Percentiles rank a stretch among this genome's conserved stretches.
Conservation (phyloP, 495 filamentous ascomycete species). For the Penicillium manginii region DNA sequence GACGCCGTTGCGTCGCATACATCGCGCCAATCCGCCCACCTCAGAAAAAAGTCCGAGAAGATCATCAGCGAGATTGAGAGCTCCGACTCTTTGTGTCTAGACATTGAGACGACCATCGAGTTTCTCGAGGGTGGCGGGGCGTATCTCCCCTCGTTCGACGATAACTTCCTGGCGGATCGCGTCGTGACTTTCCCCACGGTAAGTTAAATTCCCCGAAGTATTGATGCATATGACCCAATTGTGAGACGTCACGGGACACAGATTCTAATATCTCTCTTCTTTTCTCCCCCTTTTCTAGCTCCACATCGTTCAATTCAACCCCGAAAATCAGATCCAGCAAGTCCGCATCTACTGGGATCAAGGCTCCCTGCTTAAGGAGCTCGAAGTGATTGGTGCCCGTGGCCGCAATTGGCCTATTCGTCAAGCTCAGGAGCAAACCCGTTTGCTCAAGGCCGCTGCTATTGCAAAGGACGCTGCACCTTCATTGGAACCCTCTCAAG, state of each 20-base stretch:
- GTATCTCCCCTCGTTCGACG: conserved; percentile 87
- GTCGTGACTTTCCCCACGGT: conserved; percentile 83
- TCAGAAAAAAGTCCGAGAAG: conserved; percentile 78
- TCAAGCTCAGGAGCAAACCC: conserved; percentile 82
- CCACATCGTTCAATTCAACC: conserved; percentile 87
- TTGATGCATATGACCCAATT: conserved; percentile 10
- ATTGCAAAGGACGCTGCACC: conserved; percentile 23
- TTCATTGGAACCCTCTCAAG: conserved; percentile 15
- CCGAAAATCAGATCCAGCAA: conserved; percentile 73
- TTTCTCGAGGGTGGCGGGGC: conserved; percentile 80
- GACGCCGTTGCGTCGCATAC: conserved; percentile 81
- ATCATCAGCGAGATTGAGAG: conserved; percentile 73
- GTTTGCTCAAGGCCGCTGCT: conserved; percentile 61
- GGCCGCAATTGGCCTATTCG: conserved; percentile 93
- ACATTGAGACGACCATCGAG: conserved; percentile 82
- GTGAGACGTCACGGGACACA: background rate
- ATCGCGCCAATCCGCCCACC: conserved; percentile 60
- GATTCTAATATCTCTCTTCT: conserved; percentile 26
- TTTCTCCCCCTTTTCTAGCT: conserved; percentile 55
- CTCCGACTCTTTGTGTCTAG: conserved; percentile 67
- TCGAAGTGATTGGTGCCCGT: conserved; percentile 88
- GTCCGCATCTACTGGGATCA: conserved; percentile 96
- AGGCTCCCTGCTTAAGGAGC: conserved; percentile 85
- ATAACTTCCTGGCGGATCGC: conserved; percentile 90
- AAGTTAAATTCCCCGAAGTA: conserved; percentile 48